Conservation (phyloP, 805 yeast genomes). For the Cyberlindnera mississippiensis region DNA sequence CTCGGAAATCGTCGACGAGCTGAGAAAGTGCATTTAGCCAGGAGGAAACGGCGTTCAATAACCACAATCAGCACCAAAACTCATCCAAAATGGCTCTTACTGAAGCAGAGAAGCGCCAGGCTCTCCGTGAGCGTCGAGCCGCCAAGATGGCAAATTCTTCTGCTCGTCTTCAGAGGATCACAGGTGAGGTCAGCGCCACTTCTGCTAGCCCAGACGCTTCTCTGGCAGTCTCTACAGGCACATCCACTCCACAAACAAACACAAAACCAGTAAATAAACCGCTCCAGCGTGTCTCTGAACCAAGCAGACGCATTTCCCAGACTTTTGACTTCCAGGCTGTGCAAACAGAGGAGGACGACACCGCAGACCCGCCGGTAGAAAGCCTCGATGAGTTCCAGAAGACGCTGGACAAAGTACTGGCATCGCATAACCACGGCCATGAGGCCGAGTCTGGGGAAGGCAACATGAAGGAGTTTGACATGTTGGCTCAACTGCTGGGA, state of each 20-base stretch:
- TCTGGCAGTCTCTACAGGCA: no score
- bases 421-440: conserved; percentile 4
- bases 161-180: conserved; percentile 24
- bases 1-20: no score
- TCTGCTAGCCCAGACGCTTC: no score
- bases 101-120: conserved; percentile 27
- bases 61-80: no score
- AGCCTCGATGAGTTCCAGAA: conserved; percentile 21
- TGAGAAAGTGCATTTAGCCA: no score
- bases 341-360: conserved; percentile 1
- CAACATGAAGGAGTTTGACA: conserved; percentile 5
- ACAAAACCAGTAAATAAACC: neutral
- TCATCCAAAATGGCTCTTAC: conserved; percentile 11
- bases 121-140: conserved; percentile 27
- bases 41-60: no score
- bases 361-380: conserved; percentile 8
- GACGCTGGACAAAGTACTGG: neutral
- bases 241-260: conserved; percentile 3
- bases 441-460: neutral
- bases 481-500: conserved; percentile 8
- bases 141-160: conserved; percentile 23
- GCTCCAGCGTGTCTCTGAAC: neutral
- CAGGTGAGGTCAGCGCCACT: no score
- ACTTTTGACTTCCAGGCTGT: conserved; percentile 6
- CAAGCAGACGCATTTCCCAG: conserved; percentile 20